Base-by-base conservation (phyloP, 2,329 filamentous ascomycete genomes). In the Aspergillus fructus region DNA sequence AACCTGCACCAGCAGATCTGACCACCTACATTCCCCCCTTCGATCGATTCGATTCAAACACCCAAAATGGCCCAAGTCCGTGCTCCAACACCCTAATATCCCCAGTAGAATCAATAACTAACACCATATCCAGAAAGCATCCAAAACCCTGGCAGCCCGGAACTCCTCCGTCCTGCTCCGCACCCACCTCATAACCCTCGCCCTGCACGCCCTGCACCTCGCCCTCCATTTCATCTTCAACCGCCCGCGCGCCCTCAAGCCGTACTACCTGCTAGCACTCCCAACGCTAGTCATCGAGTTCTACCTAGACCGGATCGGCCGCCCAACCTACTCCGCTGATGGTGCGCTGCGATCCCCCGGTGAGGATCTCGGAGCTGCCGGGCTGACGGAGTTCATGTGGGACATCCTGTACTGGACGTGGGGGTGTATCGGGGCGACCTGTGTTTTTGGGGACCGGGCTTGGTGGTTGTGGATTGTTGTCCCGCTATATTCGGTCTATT, bases 351-450 rank as follows among this genome's bases (percentile, higher is more conserved):
- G 85, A 71, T 85, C 83, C 33, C 81, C 90, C 0, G 93, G 94
- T 43, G 93, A 97, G 72, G 94, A 99, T 73, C 84, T 99, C 51
- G 86, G 89, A 53, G 90, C 91, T 9, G 84, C 88, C 34, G 94
- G 94, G 4, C 78, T 99, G 79, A 97, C 93, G 11, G 94, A 97
- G 77, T 97, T 96, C 80, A 91, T 97, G 89, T 99, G 96, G 83
- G 94, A 99, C 77, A 85, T 96, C 49, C 80, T 96, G 53, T 97
- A 96, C 85, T 91, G 96, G 78, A 97, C 92, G 0, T 97, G 93
- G 88, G 87, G 85, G 11, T 89, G 87, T 53, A 79, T 91, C 41
- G 76, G 88, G 8, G 74, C 89, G n/a, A 92, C 88, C 13, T 83
- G 89, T 15, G 62, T 96, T 27, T 84, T 93, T 48, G 94, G 94